Evolutionary conservation across 192 early-diverging fungal species (phyloP), one percentile per base, ranked within the genome.

Genomic region (Rhizophagus clarus): DNA sequence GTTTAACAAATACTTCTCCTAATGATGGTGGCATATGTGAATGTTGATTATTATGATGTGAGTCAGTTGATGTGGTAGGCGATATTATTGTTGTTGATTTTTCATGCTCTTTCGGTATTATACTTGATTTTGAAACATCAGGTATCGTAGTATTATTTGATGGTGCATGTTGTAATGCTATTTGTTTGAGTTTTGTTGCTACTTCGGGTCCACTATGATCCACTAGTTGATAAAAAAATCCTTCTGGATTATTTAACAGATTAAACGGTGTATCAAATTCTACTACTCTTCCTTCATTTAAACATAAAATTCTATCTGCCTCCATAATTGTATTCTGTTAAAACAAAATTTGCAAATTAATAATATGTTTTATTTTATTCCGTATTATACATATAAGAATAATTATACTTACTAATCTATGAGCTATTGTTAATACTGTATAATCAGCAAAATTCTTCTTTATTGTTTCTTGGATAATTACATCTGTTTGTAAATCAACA

Each of bases 371-470:
- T 24, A 37, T 37, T n/a, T 12, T 8, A 24, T 24, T 37, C 83
- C 83, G 56, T n/a, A n/a, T n/a, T n/a, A n/a, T n/a, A n/a, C 77
- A 71, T 51, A 86, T 70, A 14, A 34, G 11, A 28, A 64, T 1
- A 64, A 60, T 7, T 83, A 81, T 69, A 11, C 84, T 83, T 49
- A 78, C 77, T 32, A 91, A 77, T 64, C 90, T 88, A 64, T 93
- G 92, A 2, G 91, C 91, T 82, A 93, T 91, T 26, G 89, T 91
- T 10, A 93, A 74, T 10, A 93, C 87, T 2, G 91, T 93, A 81
- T 88, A 85, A 40, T 82, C 42, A 4, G 82, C 77, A 79, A 90
- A 90, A 62, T 85, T 82, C 51, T 77, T 81, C 61, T 89, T 87
- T 61, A 93, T 91, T 0, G 87, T 84, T 17, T 77, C 73, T 42